phyloP scores from a whole-genome alignment of 345 rosid genomes.

The Eucalyptus paniculata region DNA sequence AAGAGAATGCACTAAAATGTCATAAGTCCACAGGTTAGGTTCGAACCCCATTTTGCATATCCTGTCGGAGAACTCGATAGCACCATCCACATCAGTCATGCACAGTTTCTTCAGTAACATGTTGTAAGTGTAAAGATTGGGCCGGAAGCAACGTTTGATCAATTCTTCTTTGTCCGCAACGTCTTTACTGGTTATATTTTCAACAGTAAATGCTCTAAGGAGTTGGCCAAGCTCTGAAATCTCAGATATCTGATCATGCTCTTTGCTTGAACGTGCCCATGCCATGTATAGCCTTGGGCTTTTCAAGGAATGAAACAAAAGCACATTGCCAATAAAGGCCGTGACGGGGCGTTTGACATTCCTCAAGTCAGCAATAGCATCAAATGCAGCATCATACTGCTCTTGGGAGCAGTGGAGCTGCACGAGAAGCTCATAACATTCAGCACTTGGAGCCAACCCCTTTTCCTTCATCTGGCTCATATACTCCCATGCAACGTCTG shows the following conservation, averaged over 20 bases:
- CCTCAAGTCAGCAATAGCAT: slow-evolving; percentile 37
- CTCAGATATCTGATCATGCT: slow-evolving; percentile 20
- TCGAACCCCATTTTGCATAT: slow-evolving; percentile 40
- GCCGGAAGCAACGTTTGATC: slow-evolving; percentile 51
- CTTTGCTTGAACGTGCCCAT: slow-evolving; percentile 35
- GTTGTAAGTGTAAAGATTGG: slow-evolving; percentile 47
- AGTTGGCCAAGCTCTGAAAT: slow-evolving; percentile 42
- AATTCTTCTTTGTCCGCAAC: slow-evolving; percentile 31
- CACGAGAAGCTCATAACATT: slow-evolving; percentile 52
- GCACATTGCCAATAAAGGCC: slow-evolving; percentile 62
- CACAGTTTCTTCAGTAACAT: slow-evolving; percentile 38
- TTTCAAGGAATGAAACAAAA: slow-evolving; percentile 42
- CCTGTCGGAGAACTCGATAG: slow-evolving; percentile 26
- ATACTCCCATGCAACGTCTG: slow-evolving; percentile 31
- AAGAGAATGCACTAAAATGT: slow-evolving; percentile 22
- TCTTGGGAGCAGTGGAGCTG: slow-evolving; percentile 16
- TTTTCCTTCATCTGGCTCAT: slow-evolving; percentile 30
- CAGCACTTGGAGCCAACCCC: slow-evolving; percentile 29
- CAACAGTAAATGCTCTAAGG: slow-evolving; percentile 49
- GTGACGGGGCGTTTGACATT: slow-evolving; percentile 35
- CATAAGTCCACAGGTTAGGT: slow-evolving; percentile 51
- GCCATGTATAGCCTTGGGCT: slow-evolving; percentile 35
- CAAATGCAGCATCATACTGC: slow-evolving; percentile 27
- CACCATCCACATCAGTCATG: slow-evolving; percentile 19
- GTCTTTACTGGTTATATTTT: slow-evolving; percentile 6